Evolutionary conservation across 352 stramenopile genomes (phyloP), one percentile per base, ranked within the genome.

Genomic region (Globisporangium spiculum): DNA sequence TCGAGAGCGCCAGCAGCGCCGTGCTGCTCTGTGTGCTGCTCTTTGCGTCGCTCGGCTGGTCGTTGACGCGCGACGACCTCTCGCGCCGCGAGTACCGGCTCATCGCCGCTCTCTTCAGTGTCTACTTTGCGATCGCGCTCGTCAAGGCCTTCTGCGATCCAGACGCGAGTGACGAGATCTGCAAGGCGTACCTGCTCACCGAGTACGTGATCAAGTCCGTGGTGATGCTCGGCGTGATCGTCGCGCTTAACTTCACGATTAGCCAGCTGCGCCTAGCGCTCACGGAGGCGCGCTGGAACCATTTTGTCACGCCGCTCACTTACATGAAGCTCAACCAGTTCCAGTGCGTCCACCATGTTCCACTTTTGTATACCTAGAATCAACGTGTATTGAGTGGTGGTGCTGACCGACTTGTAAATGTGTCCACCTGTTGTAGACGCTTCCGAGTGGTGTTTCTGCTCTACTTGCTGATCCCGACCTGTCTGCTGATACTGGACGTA

Each of bases 301-400:
- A 79, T 60, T 76, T 75, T 62, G 75, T 85, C 34, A 87, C 81
- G 0, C 80, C 84, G 18, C 67, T 89, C 26, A 83, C 77, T 22
- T 89, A 90, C 67, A 89, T 88, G 75, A 89, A 88, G 61, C 79
- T 92, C 53, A 79, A 84, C n/a, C 81, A 90, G 64, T 89, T 89
- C 53, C 74, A 83, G 81, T 89, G 65, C 24, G 77, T 73, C 32
- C 32, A 16, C 14, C 38, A 48, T 48, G 3, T 4, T 44, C 12
- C 30, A 32, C 30, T 12, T 38, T 38, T 38, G 32, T 38, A 7
- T 38, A 38, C 6, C 32, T 38, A 38, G 32, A 38, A 38, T 7
- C 32, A 9, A 10, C 6, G 7, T 38, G 16, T 9, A 1, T 41
- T 66, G 38, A 58, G n/a, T 59, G 57, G 24, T 73, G 48, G 32